Base-by-base conservation (phyloP, 164 flowering plant species). In the Malania oleifera region DNA sequence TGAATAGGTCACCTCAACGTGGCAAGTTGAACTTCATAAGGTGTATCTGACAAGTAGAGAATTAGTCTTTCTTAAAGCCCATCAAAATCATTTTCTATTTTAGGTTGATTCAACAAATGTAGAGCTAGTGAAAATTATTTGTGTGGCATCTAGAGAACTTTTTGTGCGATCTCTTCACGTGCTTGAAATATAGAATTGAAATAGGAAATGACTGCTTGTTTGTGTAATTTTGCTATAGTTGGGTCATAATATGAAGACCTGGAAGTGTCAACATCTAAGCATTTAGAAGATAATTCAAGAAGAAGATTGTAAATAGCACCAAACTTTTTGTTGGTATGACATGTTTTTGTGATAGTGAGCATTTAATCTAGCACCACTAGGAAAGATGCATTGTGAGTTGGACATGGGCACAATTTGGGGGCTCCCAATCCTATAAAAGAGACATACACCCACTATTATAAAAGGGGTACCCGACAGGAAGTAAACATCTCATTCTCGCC, bases 401-500 rank as follows among this genome's bases (percentile, higher is more conserved):
- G 91, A 66, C 97, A 91, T 54, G 75, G 75, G 52, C 96, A 95
- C 24, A 20, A 39, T 43, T 45, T 65, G 14, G 85, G n/a, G 80
- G 44, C 61, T 83, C 52, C 89, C 96, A 68, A 95, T 86, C 99
- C 99, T n/a, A n/a, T n/a, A n/a, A n/a, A n/a, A n/a, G n/a, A n/a
- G n/a, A n/a, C n/a, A n/a, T n/a, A n/a, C n/a, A n/a, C n/a, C n/a
- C n/a, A n/a, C n/a, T n/a, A n/a, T n/a, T n/a, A n/a, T n/a, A n/a
- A n/a, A n/a, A n/a, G n/a, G n/a, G n/a, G n/a, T n/a, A n/a, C n/a
- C n/a, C n/a, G n/a, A n/a, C n/a, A n/a, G n/a, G n/a, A n/a, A n/a
- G n/a, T n/a, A n/a, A n/a, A n/a, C n/a, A n/a, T n/a, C n/a, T n/a
- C n/a, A n/a, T n/a, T n/a, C n/a, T n/a, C n/a, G n/a, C n/a, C n/a